phyloP scores from a whole-genome alignment of 169 alveolate genomes.

The Eimeria necatrix region DNA sequence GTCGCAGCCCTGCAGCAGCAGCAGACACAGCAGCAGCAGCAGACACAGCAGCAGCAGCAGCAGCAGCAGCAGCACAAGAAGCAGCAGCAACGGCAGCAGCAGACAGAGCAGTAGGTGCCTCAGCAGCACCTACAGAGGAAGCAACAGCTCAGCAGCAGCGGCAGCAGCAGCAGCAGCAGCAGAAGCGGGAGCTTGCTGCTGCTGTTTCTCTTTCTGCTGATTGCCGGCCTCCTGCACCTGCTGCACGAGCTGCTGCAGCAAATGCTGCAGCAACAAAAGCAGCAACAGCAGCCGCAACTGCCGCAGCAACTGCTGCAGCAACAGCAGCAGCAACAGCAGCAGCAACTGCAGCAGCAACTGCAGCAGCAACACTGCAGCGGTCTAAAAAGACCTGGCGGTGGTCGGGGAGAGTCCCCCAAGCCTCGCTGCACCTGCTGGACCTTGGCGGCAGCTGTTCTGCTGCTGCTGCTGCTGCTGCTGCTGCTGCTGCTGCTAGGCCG shows the following conservation, averaged over 20 bases:
- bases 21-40: slow-evolving; percentile 22
- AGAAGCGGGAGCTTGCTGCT: not conserved
- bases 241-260: not conserved
- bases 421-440: slow-evolving; percentile 8
- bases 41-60: not conserved
- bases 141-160: not conserved
- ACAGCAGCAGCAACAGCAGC: not conserved
- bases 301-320: not conserved
- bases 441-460: slow-evolving; percentile 28
- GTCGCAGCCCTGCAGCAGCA: no score
- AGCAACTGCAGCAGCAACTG: not conserved
- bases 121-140: slow-evolving; percentile 7
- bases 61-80: not conserved
- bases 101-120: not conserved
- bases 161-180: slow-evolving; percentile 19
- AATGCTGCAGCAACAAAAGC: not conserved
- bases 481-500: not conserved
- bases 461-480: slow-evolving; percentile 39
- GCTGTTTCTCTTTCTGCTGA: no score
- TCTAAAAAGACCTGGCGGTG: not conserved
- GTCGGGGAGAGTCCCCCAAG: not conserved
- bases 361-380: not conserved
- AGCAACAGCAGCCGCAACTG: not conserved
- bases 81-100: slow-evolving; percentile 23
- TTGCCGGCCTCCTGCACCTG: not conserved